Evolutionary conservation across 495 filamentous ascomycete species (phyloP).

Genomic region (Choiromyces venosus): DNA sequence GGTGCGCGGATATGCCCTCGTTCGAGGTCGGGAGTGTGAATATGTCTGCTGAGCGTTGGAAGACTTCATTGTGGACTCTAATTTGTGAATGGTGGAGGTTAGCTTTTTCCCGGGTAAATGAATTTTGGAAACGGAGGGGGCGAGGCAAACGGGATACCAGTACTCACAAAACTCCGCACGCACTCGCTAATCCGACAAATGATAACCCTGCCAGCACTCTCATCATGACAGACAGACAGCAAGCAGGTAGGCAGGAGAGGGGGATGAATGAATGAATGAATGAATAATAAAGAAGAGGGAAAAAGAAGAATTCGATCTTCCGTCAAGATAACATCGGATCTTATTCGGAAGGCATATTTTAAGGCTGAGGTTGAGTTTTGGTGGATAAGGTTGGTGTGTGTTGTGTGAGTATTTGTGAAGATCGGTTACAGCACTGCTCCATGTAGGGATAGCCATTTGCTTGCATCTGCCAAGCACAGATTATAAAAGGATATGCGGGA

Average conservation of each 20-base stretch:
- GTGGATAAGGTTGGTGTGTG: background rate
- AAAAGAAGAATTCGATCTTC: background rate
- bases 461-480: background rate
- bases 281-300: background rate
- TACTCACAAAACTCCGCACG: slow-evolving; percentile 28
- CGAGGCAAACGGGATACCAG: background rate
- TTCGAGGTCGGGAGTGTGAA: slow-evolving; percentile 38
- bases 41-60: slow-evolving; percentile 36
- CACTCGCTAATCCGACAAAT: background rate
- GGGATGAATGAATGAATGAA: background rate
- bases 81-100: background rate
- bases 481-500: background rate
- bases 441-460: background rate
- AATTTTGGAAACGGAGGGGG: background rate
- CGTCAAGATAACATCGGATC: background rate
- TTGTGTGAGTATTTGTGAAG: too few relatives aligned
- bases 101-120: background rate
- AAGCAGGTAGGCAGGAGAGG: background rate
- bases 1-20: slow-evolving; percentile 24
- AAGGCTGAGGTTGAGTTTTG: background rate
- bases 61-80: slow-evolving; percentile 38
- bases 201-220: slow-evolving; percentile 10
- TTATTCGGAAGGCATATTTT: background rate
- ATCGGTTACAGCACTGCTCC: background rate
- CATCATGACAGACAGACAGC: slow-evolving; percentile 18